Evolutionary conservation across 2,329 filamentous ascomycete species (phyloP), one percentile per base, ranked within the genome.

Genomic region (Phyllosticta citribraziliensis): DNA sequence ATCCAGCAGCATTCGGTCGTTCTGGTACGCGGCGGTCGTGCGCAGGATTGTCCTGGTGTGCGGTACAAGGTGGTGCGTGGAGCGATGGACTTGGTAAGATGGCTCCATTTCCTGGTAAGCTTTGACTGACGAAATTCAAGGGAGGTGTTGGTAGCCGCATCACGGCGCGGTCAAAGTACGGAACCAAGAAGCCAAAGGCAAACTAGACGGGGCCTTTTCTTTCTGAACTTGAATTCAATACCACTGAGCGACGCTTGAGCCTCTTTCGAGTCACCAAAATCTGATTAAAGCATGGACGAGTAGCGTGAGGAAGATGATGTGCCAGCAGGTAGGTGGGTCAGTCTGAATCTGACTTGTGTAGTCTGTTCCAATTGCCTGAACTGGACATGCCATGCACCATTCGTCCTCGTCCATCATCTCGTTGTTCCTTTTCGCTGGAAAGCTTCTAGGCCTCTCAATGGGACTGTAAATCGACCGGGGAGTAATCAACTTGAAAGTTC

Each of bases 1-100:
- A 92, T 97, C 66, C 93, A 97, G 81, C 94, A 97, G 82, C 95
- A 99, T 80, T 95, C 89, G 69, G 94, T 99, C 55, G 94, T 99
- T 61, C 80, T 97, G 66, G 92, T 99, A n/a, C 83, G 94, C 66
- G 94, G 94, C 62, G 94, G 94, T 2, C 83, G 94, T 73, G 86
- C 85, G 66, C 94, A 97, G 83, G 94, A 99, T 86, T 99, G 94
- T 79, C 94, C 94, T 64, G 94, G 94, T 86, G 94, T 99, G 76
- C 87, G 92, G 72, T 99, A 99, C 74, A 91, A 95, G 75, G 79
- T 97, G 70, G 89, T 99, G 52, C 82, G 94, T 72, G 94, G 94
- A 33, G 90, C 92, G 20, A 79, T 96, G 76, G 94, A 99, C 83
- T 75, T 99, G 84, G 92, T 96, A 80, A 70, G 88, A 83, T 55